These are phyloP conservation scores for Phytophthora sp. DNA, from an alignment of 352 stramenopile species.

Conservation along the genomic window DNA sequence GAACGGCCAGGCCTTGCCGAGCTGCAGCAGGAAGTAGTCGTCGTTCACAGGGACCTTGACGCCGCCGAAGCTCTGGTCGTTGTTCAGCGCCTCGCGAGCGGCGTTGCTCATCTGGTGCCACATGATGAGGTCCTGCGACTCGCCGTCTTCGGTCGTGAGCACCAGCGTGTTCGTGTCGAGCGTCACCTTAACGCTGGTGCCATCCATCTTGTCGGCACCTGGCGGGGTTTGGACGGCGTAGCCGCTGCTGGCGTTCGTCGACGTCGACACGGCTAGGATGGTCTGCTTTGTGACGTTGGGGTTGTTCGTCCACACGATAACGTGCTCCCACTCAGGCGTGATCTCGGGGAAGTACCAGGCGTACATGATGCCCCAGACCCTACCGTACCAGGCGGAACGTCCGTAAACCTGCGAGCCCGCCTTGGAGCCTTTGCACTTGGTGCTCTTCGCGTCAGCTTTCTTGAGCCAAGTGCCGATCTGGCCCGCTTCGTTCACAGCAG, in stretches of 20 bases:
- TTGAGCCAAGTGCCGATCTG: constrained; percentile 16
- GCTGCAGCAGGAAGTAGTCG: constrained; percentile 23
- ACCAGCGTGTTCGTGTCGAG: constrained; percentile 10
- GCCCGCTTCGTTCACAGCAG: constrained; percentile 19
- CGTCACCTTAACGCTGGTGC: constrained; percentile 17
- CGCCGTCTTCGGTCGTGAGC: constrained; percentile 6
- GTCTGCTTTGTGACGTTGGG: constrained; percentile 15
- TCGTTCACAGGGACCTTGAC: constrained; percentile 30
- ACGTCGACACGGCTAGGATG: constrained; percentile 17
- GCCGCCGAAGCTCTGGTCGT: constrained; percentile 26
- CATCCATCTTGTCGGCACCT: constrained; percentile 2
- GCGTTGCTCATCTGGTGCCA: constrained; percentile 28
- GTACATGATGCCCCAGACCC: constrained; percentile 27
- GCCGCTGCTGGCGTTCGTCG: not conserved
- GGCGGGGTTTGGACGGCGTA: constrained; percentile 7
- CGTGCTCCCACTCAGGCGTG: constrained; percentile 12
- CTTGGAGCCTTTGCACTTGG: constrained; percentile 1
- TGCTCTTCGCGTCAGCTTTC: not conserved
- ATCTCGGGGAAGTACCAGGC: constrained; percentile 15
- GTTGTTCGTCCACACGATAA: constrained; percentile 28
- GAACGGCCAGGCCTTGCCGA: constrained; percentile 19
- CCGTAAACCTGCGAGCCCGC: constrained; percentile 21
- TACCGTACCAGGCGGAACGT: constrained; percentile 20
- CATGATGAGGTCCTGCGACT: constrained; percentile 34
- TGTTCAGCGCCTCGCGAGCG: constrained; percentile 29